Evolutionary conservation across 345 rosid species (phyloP).

Genomic region (Luvunga scandens): DNA sequence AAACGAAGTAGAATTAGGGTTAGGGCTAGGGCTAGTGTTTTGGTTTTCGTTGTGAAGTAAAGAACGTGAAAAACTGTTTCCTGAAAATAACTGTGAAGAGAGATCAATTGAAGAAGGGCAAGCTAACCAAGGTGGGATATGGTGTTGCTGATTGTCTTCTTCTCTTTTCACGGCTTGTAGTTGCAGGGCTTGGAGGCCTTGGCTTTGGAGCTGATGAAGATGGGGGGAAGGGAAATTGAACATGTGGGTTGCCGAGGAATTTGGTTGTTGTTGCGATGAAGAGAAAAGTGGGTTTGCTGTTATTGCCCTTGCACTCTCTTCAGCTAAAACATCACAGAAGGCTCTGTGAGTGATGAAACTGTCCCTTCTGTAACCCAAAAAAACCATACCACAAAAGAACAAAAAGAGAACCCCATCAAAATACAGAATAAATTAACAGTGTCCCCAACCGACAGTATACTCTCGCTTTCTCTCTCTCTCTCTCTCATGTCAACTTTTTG

Average conservation of each 20-base stretch:
- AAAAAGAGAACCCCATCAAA: conserved; percentile 30
- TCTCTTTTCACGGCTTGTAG: conserved; percentile 30
- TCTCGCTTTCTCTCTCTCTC: background rate
- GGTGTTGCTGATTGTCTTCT: conserved; percentile 23
- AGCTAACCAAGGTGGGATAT: conserved; percentile 30
- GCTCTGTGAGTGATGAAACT: conserved; percentile 71
- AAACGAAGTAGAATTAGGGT: conserved; percentile 19
- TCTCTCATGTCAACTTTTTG: conserved; percentile 30
- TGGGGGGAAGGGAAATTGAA: conserved; percentile 13
- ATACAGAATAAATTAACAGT: conserved; percentile 15
- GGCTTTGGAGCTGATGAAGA: conserved; percentile 11
- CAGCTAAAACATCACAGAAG: conserved; percentile 55
- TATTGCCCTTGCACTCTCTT: conserved; percentile 40
- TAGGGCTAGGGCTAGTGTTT: conserved; percentile 32
- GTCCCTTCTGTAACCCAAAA: conserved; percentile 48
- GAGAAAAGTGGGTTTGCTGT: conserved; percentile 24
- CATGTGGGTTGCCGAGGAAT: conserved; percentile 20
- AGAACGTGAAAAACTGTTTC: conserved; percentile 17
- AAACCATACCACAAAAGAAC: conserved; percentile 33
- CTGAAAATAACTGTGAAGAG: conserved; percentile 23
- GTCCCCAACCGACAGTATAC: background rate
- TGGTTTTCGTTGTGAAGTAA: conserved; percentile 23
- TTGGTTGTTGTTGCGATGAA: conserved; percentile 17
- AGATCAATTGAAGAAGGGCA: conserved; percentile 6
- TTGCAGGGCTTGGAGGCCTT: conserved; percentile 17